Evolutionary conservation across 306 rosid genomes (phyloP).

Genomic region (Mimosa bimucronata): DNA sequence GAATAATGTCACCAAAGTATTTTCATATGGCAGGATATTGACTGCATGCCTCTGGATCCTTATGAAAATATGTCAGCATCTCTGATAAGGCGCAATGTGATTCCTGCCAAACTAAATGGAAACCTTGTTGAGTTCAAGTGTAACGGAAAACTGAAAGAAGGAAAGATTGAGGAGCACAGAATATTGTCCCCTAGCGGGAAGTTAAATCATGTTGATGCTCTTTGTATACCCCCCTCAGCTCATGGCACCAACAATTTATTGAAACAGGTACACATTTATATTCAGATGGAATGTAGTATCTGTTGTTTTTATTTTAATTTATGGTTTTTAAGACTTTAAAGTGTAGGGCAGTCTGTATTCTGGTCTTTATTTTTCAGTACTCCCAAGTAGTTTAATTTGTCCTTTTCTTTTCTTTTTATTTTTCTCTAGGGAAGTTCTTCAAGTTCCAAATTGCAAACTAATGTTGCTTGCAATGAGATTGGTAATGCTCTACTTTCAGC

Average conservation of each 20-base stretch:
- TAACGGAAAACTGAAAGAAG: constrained; percentile 52
- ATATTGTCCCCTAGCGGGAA: constrained; percentile 49
- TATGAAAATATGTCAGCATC: constrained; percentile 76
- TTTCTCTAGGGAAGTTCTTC: constrained; percentile 49
- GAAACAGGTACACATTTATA: constrained; percentile 59
- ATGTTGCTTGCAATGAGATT: constrained; percentile 53
- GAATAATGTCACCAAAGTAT: constrained; percentile 31
- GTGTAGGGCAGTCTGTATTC: constrained; percentile 6
- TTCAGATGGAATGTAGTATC: constrained; percentile 35
- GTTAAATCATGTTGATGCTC: constrained; percentile 49
- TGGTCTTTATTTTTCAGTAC: not conserved
- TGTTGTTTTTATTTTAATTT: constrained; percentile 31
- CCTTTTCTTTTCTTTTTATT: not conserved
- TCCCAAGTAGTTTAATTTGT: constrained; percentile 16
- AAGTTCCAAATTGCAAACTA: constrained; percentile 51
- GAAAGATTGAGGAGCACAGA: constrained; percentile 53
- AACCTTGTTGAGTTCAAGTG: constrained; percentile 53
- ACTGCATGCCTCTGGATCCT: constrained; percentile 92
- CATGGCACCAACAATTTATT: constrained; percentile 55
- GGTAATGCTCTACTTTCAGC: constrained; percentile 48
- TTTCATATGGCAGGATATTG: constrained; percentile 72
- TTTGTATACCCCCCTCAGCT: constrained; percentile 44
- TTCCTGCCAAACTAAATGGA: constrained; percentile 50
- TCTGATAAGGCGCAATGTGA: constrained; percentile 49
- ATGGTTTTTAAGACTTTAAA: constrained; percentile 29